Percentiles rank a stretch among this genome's conserved stretches.
phyloP scores from a whole-genome alignment of 139 green algal species.

The Chlorella vulgaris region DNA sequence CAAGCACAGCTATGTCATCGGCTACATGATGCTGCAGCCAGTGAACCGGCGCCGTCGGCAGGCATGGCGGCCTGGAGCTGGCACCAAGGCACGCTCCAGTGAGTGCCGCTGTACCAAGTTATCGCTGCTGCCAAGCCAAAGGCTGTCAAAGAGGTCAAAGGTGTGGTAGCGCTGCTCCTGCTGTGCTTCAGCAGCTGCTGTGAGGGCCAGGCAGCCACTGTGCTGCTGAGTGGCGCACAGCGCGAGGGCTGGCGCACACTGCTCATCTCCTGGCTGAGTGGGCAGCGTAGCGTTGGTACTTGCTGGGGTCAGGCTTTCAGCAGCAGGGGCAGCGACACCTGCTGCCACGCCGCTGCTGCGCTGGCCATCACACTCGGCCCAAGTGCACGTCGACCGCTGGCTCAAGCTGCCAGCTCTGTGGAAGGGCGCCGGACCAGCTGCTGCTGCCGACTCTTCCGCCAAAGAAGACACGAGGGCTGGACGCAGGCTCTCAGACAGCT shows the following conservation, averaged over 20 bases:
- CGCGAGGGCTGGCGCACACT: not conserved
- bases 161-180: conserved; percentile 1
- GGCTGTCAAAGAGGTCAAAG: not conserved
- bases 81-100: too few species aligned
- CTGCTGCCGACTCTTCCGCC: not conserved
- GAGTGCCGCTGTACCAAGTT: too few species aligned
- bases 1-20: too few species aligned
- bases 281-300: not conserved
- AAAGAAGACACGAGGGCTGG: not conserved
- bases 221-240: not conserved
- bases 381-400: not conserved
- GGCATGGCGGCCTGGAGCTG: too few species aligned
- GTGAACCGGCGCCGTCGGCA: not conserved
- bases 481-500: conserved; percentile 2
- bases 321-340: not conserved
- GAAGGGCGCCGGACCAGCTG: not conserved
- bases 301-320: not conserved
- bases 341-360: not conserved
- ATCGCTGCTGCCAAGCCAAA: not conserved
- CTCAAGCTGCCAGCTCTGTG: conserved; percentile 2
- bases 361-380: not conserved
- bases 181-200: not conserved
- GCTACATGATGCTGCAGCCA: not conserved
- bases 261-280: not conserved
- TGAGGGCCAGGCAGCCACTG: not conserved